Percentiles rank a stretch among this genome's conserved stretches.
Evolutionary conservation across 805 yeast genomes (phyloP).

Genomic region (Lipomyces oligophaga): DNA sequence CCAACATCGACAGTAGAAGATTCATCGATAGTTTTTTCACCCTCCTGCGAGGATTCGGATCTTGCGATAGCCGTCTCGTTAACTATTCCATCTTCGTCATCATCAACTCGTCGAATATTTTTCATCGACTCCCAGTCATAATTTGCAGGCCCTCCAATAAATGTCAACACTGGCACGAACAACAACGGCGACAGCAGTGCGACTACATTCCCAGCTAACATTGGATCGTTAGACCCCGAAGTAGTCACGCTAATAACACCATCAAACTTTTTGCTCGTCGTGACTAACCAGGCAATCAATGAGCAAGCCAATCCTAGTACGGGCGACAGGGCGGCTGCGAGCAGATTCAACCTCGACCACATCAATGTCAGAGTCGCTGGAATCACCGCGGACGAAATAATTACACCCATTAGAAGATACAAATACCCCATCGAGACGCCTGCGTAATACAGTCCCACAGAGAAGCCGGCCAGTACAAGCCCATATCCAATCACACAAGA

Average conservation of each 20-base stretch:
- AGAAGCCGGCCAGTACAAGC: conserved; percentile 66
- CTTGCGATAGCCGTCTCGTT: neutral
- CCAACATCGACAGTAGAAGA: neutral
- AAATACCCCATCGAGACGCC: conserved; percentile 78
- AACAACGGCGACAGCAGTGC: conserved; percentile 51
- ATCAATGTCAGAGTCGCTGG: conserved; percentile 57
- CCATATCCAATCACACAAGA: conserved; percentile 54
- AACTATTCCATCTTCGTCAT: conserved; percentile 28
- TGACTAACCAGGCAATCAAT: conserved; percentile 67
- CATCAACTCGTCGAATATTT: conserved; percentile 46
- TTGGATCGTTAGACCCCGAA: conserved; percentile 82
- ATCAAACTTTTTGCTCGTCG: conserved; percentile 55
- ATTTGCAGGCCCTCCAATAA: conserved; percentile 46
- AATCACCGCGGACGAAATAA: conserved; percentile 44
- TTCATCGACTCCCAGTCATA: conserved; percentile 52
- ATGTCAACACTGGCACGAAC: conserved; percentile 47
- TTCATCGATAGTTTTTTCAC: neutral
- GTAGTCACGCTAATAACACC: conserved; percentile 44
- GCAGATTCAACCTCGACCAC: conserved; percentile 51
- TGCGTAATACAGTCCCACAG: conserved; percentile 76
- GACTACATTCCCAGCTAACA: conserved; percentile 62
- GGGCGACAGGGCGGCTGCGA: conserved; percentile 68
- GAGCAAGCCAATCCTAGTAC: conserved; percentile 72
- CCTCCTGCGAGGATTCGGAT: neutral
- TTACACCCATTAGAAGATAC: conserved; percentile 78